Evolutionary conservation across 2,329 filamentous ascomycete species (phyloP), one percentile per base, ranked within the genome.

Genomic region (Phialemoniopsis sp.): DNA sequence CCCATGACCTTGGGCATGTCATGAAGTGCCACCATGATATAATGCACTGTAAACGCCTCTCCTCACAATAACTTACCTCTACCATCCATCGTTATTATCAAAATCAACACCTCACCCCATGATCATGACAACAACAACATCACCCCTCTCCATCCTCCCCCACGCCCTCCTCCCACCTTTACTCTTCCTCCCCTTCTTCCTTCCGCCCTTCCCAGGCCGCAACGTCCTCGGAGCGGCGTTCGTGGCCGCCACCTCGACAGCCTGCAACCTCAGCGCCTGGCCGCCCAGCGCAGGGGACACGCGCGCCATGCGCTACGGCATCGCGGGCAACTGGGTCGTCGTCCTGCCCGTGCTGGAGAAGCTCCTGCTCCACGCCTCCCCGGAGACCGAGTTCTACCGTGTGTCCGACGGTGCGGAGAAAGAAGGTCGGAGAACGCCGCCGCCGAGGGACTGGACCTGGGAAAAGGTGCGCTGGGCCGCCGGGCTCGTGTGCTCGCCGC

Each of bases 401-500:
- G 7, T 13, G 12, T 34, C 32, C 17, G 21, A 26, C 21, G 21
- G 6, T 10, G 21, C 21, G 10, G 21, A 6, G 10, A 10, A 6
- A 3, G 12, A 5, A 21, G 8, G 6, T 33, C 32, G 32, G n/a
- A 13, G 32, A 21, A 4, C 9, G 17, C 16, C n/a, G 13, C n/a
- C 32, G 12, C 32, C 44, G 2, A 42, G 42, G 36, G 44, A 46
- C 17, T 37, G 32, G 9, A 40, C 16, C 13, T 39, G 31, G 36
- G 36, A 9, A 3, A 47, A 47, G 37, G 13, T 43, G 0, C 28
- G 43, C 21, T 41, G 43, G 43, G 36, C 37, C 4, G 19, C 39
- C 13, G 30, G 13, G 13, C 16, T 46, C 13, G 13, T 40, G 4
- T 18, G 32, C 13, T 44, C 46, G 18, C 46, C 43, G 7, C 31